Conservation (phyloP, 2,329 filamentous ascomycete species). For the Leptosphaerulina australis region DNA sequence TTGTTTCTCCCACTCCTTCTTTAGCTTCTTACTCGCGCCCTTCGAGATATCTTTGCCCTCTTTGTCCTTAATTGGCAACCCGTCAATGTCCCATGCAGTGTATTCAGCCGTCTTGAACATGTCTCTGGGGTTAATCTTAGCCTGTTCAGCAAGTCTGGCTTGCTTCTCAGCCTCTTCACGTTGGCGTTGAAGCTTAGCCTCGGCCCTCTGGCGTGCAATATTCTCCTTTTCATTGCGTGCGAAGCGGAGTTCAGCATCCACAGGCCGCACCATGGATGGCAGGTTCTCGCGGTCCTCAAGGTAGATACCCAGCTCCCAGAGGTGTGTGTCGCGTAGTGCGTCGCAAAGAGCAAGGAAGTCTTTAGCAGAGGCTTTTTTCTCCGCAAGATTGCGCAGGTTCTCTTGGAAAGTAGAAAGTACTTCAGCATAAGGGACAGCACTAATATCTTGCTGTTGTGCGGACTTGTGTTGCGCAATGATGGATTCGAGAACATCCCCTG, state of each 20-base stretch:
- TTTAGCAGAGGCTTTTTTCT: slow-evolving; percentile 63
- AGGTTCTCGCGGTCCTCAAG: slow-evolving; percentile 78
- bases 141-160: slow-evolving; percentile 61
- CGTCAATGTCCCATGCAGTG: slow-evolving; percentile 80
- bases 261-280: slow-evolving; percentile 75
- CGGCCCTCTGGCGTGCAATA: slow-evolving; percentile 51
- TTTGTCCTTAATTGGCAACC: slow-evolving; percentile 76
- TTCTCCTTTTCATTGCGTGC: slow-evolving; percentile 61
- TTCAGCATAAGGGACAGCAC: slow-evolving; percentile 54
- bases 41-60: slow-evolving; percentile 83
- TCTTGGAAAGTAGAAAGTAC: slow-evolving; percentile 62
- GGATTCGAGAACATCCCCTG: slow-evolving; percentile 37
- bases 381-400: slow-evolving; percentile 63
- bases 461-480: slow-evolving; percentile 49
- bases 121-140: slow-evolving; percentile 61
- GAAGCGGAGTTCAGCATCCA: slow-evolving; percentile 63
- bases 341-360: slow-evolving; percentile 76
- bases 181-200: slow-evolving; percentile 59
- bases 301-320: slow-evolving; percentile 84
- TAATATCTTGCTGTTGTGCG: slow-evolving; percentile 36
- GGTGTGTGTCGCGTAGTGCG: slow-evolving; percentile 74
- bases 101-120: slow-evolving; percentile 68
- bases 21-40: slow-evolving; percentile 77
- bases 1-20: slow-evolving; percentile 89
- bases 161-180: slow-evolving; percentile 65